Evolutionary conservation across 106 monocot species (phyloP).

Genomic region (Xerophyta viscosa): DNA sequence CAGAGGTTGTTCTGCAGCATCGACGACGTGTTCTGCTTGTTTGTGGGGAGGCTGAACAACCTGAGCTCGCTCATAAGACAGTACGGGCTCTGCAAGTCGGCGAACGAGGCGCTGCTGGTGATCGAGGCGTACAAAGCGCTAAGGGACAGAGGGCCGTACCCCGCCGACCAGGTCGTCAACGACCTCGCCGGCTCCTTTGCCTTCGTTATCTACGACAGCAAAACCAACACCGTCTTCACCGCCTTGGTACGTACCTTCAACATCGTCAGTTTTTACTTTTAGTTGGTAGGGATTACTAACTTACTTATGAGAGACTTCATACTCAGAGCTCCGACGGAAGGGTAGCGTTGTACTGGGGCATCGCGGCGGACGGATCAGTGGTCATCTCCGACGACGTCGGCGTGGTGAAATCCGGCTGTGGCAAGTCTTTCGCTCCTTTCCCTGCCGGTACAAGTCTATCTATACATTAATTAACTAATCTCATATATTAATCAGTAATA

Average conservation of each 20-base stretch:
- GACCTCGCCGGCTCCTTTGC: slow-evolving; percentile 71
- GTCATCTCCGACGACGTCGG: slow-evolving; percentile 76
- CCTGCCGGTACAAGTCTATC: slow-evolving; percentile 76
- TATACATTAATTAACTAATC: too few species aligned
- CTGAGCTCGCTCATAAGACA: slow-evolving; percentile 73
- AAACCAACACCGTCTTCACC: slow-evolving; percentile 51
- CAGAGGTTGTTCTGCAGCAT: slow-evolving; percentile 73
- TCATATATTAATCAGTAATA: not conserved
- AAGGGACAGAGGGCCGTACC: slow-evolving; percentile 90
- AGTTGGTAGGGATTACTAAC: not conserved
- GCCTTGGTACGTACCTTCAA: slow-evolving; percentile 49
- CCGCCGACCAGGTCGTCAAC: slow-evolving; percentile 93
- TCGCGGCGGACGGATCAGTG: slow-evolving; percentile 73
- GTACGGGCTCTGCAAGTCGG: slow-evolving; percentile 64
- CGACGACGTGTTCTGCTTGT: slow-evolving; percentile 74
- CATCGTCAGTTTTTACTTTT: not conserved
- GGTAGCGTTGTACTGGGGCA: slow-evolving; percentile 71
- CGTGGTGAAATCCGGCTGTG: slow-evolving; percentile 62
- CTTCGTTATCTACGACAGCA: slow-evolving; percentile 76
- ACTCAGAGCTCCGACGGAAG: slow-evolving; percentile 57
- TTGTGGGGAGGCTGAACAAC: slow-evolving; percentile 65
- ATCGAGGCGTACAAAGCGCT: slow-evolving; percentile 97
- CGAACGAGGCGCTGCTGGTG: slow-evolving; percentile 73
- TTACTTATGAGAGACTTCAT: not conserved
- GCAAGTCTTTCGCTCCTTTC: slow-evolving; percentile 90